Base-by-base conservation (phyloP, 139 green algal species). In the Closterium sp. region DNA sequence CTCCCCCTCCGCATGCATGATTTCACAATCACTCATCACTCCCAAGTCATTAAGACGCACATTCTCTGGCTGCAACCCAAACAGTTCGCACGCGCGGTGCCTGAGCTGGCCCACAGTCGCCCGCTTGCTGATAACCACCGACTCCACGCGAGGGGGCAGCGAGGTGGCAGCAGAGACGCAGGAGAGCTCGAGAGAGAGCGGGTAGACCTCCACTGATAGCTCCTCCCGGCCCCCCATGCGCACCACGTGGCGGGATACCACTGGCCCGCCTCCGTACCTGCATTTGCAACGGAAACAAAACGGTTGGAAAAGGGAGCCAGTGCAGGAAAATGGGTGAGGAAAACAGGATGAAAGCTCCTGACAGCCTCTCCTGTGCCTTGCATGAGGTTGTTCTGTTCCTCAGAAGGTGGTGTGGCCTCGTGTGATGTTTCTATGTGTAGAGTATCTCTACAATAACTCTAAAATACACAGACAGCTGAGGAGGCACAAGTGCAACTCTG, bases 231-330 rank as follows among this genome's bases (percentile, higher is more conserved):
- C 38, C 21, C 87, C 86, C 17, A 91, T 28, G 29, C 27, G 24
- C 10, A 91, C 87, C 24, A 93, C 92, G 9, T 28, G 19, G 29
- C 92, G 70, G 11, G 32, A 79, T 28, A 94, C 42, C 17, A 30
- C 70, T 29, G 92, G 92, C 5, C 92, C 92, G 22, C 89, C 92
- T 31, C 89, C 90, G 85, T 94, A 94, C 90, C 92, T 94, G 38
- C 38, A 50, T 50, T 50, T 50, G 38, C 38, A 50, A 50, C 5
- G 5, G 38, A 9, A 9, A 50, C 7, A 50, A 50, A 13, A 9
- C 7, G 13, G 38, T 17, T 50, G 38, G 7, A 50, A 50, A 50
- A 50, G 11, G 38, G 38, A 50, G 7, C 7, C 7, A 50, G 38
- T 50, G 38, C 13, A n/a, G 38, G 38, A 50, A 9, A 17, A 50